Evolutionary conservation across 805 yeast species (phyloP).

Genomic region (Hemisphaericaspora nanyangensis): DNA sequence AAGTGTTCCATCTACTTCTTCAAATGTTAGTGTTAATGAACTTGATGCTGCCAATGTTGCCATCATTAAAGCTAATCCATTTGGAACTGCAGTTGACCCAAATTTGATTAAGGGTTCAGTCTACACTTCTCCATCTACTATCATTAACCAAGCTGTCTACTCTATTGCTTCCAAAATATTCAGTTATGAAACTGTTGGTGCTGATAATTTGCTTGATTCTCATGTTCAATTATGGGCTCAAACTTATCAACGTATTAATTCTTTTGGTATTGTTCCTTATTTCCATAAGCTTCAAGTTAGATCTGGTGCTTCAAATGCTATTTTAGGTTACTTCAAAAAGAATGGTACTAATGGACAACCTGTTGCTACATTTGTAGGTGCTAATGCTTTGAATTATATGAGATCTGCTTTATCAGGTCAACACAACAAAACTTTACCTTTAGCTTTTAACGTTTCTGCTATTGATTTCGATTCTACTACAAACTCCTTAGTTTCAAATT

Average conservation of each 20-base stretch:
- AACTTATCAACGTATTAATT: slow-evolving; percentile 46
- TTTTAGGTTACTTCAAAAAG: slow-evolving; percentile 62
- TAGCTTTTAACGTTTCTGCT: slow-evolving; percentile 73
- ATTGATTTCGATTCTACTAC: slow-evolving; percentile 59
- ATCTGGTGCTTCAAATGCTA: slow-evolving; percentile 76
- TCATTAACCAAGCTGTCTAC: slow-evolving; percentile 54
- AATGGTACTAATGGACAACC: slow-evolving; percentile 33
- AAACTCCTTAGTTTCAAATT: slow-evolving; percentile 58
- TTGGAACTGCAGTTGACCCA: slow-evolving; percentile 61
- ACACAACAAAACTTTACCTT: slow-evolving; percentile 41
- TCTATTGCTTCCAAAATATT: slow-evolving; percentile 52
- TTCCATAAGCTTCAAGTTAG: slow-evolving; percentile 66
- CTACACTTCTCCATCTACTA: slow-evolving; percentile 52
- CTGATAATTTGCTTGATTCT: slow-evolving; percentile 56
- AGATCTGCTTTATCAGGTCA: slow-evolving; percentile 48
- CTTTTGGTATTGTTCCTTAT: slow-evolving; percentile 56
- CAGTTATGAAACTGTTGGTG: slow-evolving; percentile 66
- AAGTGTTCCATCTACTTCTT: not conserved
- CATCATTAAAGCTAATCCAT: slow-evolving; percentile 38
- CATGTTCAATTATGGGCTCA: slow-evolving; percentile 58
- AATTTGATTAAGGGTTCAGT: slow-evolving; percentile 42
- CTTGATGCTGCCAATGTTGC: not conserved
- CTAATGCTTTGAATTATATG: slow-evolving; percentile 67
- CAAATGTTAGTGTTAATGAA: slow-evolving; percentile 3
- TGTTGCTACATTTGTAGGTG: slow-evolving; percentile 53